phyloP scores from a whole-genome alignment of 139 green algal genomes.

The Chlamydomonas applanata region DNA sequence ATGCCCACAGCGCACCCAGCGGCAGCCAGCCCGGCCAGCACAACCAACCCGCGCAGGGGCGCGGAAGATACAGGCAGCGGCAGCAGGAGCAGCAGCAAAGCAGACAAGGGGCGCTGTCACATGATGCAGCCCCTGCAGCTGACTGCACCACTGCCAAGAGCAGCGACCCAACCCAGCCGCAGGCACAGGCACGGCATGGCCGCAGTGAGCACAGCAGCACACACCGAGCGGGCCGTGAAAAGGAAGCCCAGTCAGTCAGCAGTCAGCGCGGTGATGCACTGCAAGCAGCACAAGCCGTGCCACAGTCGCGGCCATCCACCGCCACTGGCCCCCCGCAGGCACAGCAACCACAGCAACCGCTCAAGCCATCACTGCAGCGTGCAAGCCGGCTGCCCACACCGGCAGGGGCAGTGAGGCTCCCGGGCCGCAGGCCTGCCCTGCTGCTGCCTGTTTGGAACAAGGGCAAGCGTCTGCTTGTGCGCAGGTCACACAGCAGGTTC shows the following conservation, averaged over 20 bases:
- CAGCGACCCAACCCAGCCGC: background rate
- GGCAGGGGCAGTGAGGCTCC: background rate
- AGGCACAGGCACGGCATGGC: no score
- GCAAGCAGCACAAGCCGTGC: no score
- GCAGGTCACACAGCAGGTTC: background rate
- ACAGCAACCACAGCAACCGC: background rate
- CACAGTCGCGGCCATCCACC: no score
- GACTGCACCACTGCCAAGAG: background rate
- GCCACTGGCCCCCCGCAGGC: background rate
- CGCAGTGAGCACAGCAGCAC: no score
- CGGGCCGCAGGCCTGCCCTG: background rate
- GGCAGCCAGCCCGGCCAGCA: background rate
- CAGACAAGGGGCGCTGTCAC: background rate
- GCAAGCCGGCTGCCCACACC: background rate
- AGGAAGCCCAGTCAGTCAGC: no score
- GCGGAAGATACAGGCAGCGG: background rate
- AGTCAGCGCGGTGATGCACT: no score
- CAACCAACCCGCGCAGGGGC: background rate
- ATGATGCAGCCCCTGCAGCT: background rate
- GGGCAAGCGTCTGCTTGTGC: background rate
- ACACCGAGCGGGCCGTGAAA: no score
- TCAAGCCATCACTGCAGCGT: background rate
- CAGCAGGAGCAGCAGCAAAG: background rate
- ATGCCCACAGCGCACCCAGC: background rate
- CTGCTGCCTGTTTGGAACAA: background rate